Evolutionary conservation across 495 filamentous ascomycete genomes (phyloP), one percentile per base, ranked within the genome.

Genomic region (Talaromyces trachyspermus): DNA sequence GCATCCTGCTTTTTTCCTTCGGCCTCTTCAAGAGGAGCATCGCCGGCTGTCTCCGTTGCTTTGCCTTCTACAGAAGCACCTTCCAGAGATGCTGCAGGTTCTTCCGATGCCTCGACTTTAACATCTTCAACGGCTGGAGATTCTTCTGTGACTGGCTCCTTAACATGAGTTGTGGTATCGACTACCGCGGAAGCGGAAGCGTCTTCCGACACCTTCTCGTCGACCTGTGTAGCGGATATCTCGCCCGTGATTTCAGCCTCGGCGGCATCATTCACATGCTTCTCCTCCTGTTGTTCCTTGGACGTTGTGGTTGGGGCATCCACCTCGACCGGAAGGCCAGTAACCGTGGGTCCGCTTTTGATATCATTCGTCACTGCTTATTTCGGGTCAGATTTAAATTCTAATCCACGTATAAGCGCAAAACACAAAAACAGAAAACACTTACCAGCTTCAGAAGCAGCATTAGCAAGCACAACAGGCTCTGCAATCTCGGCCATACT

Each of bases 21-120:
- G 2, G 14, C 7, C 23, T 26, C 12, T 4, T 42, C 39, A 18
- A 18, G 14, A 4, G 39, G 4, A 23, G 22, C 14, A 12, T 42
- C 20, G 18, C 32, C 35, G 29, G 32, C 48, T 18, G 51, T 10
- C 8, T 45, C 22, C 27, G 46, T 10, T 22, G 49, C 49, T 11
- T 43, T 15, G 8, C 57, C 18, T 18, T 56, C 45, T 29, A 57
- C 51, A 18, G 37, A 5, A 19, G 40, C 11, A 37, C 53, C 50
- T 10, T 51, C 48, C 2, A 7, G 33, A 39, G 29, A n/a, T 26
- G 11, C 25, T 12, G 49, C 25, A 33, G 33, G 15, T 42, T 53
- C 54, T 29, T 48, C 25, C 12, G 35, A 7, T 5, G 44, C 26
- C 26, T 58, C 52, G 11, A 26, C 50, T 17, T 50, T 46, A 17